Base-by-base conservation (phyloP, 169 alveolate species). In the Miamiensis avidus region DNA sequence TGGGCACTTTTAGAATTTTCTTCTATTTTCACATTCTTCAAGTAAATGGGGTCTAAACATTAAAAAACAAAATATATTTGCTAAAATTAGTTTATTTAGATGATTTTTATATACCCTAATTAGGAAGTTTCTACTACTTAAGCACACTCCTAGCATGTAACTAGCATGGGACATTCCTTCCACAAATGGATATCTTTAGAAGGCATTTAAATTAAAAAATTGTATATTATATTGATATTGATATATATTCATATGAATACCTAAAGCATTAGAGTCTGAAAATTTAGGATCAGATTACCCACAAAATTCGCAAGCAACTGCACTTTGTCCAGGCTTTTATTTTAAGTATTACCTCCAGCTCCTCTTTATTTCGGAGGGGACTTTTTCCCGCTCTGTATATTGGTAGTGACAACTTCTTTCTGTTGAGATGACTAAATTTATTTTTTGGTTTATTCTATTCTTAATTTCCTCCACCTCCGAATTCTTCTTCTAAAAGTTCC, bases 91-190 rank as follows among this genome's bases (percentile, higher is more conserved):
- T 49, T 49, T 11, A 11, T 49, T 49, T 49, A 49, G 20, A 49
- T 11, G 20, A 49, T 49, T 49, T 49, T 11, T 49, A 49, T 49
- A 20, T 49, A 49, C 69, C 69, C 69, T 49, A 91, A 86, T 34
- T 89, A 84, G 0, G 93, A 76, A 64, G 94, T 90, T 88, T 96
- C 98, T 33, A 94, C 89, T 30, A 96, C 95, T 86, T 94, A 89
- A 28, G 91, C 89, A 82, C 98, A 96, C 74, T 89, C 85, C 29
- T 72, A 76, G 31, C 98, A 96, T 31, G 88, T 89, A 84, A 94
- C 90, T 0, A 96, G 89, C 97, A 95, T 93, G n/a, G 97, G 96
- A 85, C 98, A 96, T 75, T 96, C 97, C 81, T 91, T 93, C 97
- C 96, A 94, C 75, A 89, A 94, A 85, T 96, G 98, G 34, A 92